Conservation (phyloP, 1,139 yeast species). For the Ogataea hybrid region DNA sequence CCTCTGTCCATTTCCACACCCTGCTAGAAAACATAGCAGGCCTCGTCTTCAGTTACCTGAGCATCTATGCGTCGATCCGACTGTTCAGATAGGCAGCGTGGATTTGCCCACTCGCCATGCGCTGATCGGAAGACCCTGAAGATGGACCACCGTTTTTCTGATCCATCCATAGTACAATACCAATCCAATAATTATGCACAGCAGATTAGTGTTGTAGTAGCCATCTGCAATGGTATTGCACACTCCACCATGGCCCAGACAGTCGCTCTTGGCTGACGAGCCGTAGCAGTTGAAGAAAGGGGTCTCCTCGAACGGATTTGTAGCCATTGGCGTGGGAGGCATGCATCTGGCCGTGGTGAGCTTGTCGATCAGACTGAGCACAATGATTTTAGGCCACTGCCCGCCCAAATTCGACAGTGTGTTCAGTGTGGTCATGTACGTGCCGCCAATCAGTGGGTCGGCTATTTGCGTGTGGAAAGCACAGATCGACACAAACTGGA, state of each 20-base stretch:
- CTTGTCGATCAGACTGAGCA: constrained; percentile 74
- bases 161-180: constrained; percentile 67
- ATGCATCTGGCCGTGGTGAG: constrained; percentile 66
- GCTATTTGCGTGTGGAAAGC: constrained; percentile 96
- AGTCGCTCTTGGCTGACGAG: constrained; percentile 44
- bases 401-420: constrained; percentile 95
- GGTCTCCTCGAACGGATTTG: constrained; percentile 31
- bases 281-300: constrained; percentile 40
- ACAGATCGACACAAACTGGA: constrained; percentile 90
- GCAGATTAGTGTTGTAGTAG: constrained; percentile 69
- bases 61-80: constrained; percentile 30
- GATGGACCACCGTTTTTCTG: constrained; percentile 50
- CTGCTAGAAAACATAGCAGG: constrained; percentile 71
- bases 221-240: constrained; percentile 69
- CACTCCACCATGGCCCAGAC: constrained; percentile 53
- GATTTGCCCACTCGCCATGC: constrained; percentile 61
- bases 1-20: constrained; percentile 84
- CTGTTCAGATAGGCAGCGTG: constrained; percentile 14
- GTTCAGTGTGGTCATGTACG: constrained; percentile 95
- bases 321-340: constrained; percentile 16
- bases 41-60: constrained; percentile 55
- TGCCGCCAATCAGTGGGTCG: constrained; percentile 94
- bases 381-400: constrained; percentile 89
- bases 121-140: constrained; percentile 61
- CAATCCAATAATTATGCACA: constrained; percentile 71